Evolutionary conservation across 805 yeast genomes (phyloP).

Genomic region (Zygoascus biomembranicola): DNA sequence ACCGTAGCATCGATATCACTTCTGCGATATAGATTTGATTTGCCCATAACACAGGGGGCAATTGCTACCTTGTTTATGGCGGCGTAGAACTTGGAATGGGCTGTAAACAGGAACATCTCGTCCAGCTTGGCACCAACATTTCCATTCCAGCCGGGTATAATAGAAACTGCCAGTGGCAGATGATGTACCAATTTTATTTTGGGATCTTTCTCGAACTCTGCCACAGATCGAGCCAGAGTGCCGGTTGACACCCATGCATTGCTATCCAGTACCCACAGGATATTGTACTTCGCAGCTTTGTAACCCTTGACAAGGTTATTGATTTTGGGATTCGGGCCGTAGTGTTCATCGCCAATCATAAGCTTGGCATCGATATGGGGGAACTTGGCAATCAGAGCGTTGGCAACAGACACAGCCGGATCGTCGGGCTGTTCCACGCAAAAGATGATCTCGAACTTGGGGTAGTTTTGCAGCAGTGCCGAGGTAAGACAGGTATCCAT

Average conservation of each 20-base stretch:
- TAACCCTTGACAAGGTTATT: constrained; percentile 83
- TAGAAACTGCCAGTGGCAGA: constrained; percentile 42
- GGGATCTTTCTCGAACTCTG: constrained; percentile 31
- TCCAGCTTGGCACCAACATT: constrained; percentile 63
- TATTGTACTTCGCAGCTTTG: constrained; percentile 55
- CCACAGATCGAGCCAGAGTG: constrained; percentile 56
- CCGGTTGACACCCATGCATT: constrained; percentile 72
- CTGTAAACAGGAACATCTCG: constrained; percentile 75
- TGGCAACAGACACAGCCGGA: constrained; percentile 53
- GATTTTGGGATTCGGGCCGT: constrained; percentile 85
- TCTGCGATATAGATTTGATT: constrained; percentile 67
- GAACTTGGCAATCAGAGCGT: constrained; percentile 41
- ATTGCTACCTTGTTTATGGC: constrained; percentile 63
- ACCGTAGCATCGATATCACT: constrained; percentile 43
- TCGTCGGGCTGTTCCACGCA: constrained; percentile 63
- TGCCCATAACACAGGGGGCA: constrained; percentile 90
- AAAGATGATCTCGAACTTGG: constrained; percentile 63
- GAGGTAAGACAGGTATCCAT: constrained; percentile 58
- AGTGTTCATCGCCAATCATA: constrained; percentile 41
- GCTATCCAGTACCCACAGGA: constrained; percentile 79
- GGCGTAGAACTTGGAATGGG: constrained; percentile 80
- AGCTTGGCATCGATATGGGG: constrained; percentile 52
- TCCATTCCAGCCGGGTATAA: constrained; percentile 30
- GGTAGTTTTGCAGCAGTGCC: constrained; percentile 62
- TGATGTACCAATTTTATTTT: constrained; percentile 67